Percentiles rank a stretch among this genome's conserved stretches.
phyloP scores from a whole-genome alignment of 208 protist genomes.

The Trypanosoma mega region DNA sequence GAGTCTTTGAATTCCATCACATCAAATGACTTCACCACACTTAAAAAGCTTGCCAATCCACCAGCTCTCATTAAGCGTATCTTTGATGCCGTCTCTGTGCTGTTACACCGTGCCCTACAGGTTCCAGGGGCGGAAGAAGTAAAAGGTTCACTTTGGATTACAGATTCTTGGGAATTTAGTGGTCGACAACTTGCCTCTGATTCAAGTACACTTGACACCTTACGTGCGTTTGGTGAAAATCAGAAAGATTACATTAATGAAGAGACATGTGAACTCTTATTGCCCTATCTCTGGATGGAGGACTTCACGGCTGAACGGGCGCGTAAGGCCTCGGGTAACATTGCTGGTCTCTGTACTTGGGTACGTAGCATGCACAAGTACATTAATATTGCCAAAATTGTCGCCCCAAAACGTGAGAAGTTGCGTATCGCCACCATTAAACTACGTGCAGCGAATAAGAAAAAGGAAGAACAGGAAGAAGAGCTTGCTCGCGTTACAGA shows the following conservation, averaged over 20 bases:
- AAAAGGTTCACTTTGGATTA: slow-evolving; percentile 88
- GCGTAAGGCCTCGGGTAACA: slow-evolving; percentile 89
- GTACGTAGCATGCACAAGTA: slow-evolving; percentile 97
- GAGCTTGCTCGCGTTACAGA: slow-evolving; percentile 93
- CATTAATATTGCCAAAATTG: slow-evolving; percentile 96
- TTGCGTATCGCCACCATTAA: slow-evolving; percentile 89
- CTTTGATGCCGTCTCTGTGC: slow-evolving; percentile 97
- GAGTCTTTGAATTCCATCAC: slow-evolving; percentile 94
- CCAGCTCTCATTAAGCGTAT: slow-evolving; percentile 97
- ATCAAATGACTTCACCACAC: slow-evolving; percentile 90
- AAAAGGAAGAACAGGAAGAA: slow-evolving; percentile 95
- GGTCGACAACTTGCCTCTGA: slow-evolving; percentile 83
- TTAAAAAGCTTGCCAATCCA: slow-evolving; percentile 96
- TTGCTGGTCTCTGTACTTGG: slow-evolving; percentile 95
- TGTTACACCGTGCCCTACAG: slow-evolving; percentile 80
- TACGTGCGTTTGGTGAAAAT: slow-evolving; percentile 81
- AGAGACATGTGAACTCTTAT: slow-evolving; percentile 97
- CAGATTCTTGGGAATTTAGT: slow-evolving; percentile 90
- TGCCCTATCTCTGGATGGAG: slow-evolving; percentile 96
- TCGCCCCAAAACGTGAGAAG: slow-evolving; percentile 95
- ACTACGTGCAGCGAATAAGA: slow-evolving; percentile 91
- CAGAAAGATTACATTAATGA: slow-evolving; percentile 98
- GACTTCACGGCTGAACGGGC: slow-evolving; percentile 95
- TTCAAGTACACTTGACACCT: slow-evolving; percentile 65
- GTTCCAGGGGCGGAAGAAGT: slow-evolving; percentile 77